These are phyloP conservation scores for Mortierella sp. DNA, from an alignment of 371 early-diverging fungal species.

Conservation along the genomic window DNA sequence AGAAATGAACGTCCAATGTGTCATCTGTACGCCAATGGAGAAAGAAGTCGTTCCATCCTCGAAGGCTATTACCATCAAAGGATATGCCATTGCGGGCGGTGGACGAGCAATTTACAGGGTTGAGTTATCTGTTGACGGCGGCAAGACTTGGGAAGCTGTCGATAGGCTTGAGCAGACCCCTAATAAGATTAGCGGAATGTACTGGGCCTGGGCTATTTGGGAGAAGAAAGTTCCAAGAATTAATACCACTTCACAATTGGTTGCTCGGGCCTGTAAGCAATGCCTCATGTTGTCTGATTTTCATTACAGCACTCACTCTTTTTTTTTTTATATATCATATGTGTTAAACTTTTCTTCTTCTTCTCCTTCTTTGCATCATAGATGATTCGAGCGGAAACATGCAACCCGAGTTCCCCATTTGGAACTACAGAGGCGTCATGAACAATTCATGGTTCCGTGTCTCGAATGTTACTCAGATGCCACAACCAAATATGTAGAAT, in stretches of 20 bases:
- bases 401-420: constrained; percentile 82
- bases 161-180: constrained; percentile 50
- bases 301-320: background rate
- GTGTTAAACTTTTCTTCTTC: background rate
- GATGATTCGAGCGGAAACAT: constrained; percentile 82
- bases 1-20: constrained; percentile 82
- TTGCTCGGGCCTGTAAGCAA: constrained; percentile 78
- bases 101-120: constrained; percentile 79
- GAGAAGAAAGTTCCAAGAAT: constrained; percentile 62
- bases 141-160: constrained; percentile 82
- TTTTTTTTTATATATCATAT: background rate
- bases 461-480: constrained; percentile 14
- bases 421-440: constrained; percentile 91
- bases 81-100: constrained; percentile 74
- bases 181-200: constrained; percentile 56
- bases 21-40: constrained; percentile 68
- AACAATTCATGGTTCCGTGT: constrained; percentile 79
- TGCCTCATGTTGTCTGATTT: background rate
- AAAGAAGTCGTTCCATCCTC: constrained; percentile 19
- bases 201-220: constrained; percentile 89
- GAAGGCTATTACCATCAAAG: constrained; percentile 59
- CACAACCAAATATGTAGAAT: constrained; percentile 22
- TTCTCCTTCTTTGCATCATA: constrained; percentile 17
- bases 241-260: constrained; percentile 59
- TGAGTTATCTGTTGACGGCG: constrained; percentile 87